A percentile compares a stretch with the other conserved stretches of the same genome.
These are phyloP conservation scores for Brassica rapa DNA, from an alignment of 345 rosid species.

Conservation along the genomic window DNA sequence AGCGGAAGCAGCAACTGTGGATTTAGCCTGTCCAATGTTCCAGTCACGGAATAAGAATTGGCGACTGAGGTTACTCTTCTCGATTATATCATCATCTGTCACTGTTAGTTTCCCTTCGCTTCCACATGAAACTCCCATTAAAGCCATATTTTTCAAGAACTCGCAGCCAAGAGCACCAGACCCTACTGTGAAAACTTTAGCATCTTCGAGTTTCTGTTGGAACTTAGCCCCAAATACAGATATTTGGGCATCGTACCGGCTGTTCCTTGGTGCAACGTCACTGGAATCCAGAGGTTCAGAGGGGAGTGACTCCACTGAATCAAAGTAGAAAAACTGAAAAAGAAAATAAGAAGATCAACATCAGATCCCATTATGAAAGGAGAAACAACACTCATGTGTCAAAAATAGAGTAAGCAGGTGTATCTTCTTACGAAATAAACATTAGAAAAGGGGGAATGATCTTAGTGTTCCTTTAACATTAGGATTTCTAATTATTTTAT, in stretches of 20 bases:
- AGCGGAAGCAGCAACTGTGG: constrained; percentile 97
- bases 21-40: constrained; percentile 99
- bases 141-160: constrained; percentile 86
- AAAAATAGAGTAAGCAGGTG: not conserved
- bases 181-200: constrained; percentile 78
- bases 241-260: constrained; percentile 96
- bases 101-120: constrained; percentile 75
- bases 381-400: not conserved
- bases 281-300: constrained; percentile 66
- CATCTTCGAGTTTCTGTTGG: constrained; percentile 93
- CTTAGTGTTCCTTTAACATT: not conserved
- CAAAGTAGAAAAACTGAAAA: constrained; percentile 92
- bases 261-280: constrained; percentile 67
- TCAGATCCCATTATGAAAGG: constrained; percentile 15
- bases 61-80: constrained; percentile 98
- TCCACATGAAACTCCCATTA: constrained; percentile 97
- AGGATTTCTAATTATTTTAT: not conserved
- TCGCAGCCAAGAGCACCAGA: constrained; percentile 99
- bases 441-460: not conserved
- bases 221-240: constrained; percentile 95
- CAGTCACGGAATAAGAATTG: constrained; percentile 98
- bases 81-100: constrained; percentile 99
- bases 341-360: constrained; percentile 31
- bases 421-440: not conserved
- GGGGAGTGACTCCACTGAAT: constrained; percentile 93